These are phyloP conservation scores for Cryptosporidium meleagridis DNA, from an alignment of 169 alveolate species.

Conservation along the genomic window DNA sequence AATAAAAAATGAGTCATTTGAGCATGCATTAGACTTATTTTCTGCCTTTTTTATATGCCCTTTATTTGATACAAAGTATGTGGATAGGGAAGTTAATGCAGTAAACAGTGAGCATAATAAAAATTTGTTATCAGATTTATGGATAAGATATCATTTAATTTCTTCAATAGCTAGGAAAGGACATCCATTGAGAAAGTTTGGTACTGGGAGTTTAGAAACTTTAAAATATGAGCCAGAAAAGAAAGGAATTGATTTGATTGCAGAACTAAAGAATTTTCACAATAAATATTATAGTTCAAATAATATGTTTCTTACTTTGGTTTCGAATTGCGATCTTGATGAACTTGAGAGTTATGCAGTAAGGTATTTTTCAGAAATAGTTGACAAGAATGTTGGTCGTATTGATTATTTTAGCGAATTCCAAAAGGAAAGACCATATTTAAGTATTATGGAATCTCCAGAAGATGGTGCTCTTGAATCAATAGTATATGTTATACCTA, in stretches of 20 bases:
- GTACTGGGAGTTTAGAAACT: slow-evolving; percentile 78
- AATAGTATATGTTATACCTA: slow-evolving; percentile 30
- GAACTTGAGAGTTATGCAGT: slow-evolving; percentile 20
- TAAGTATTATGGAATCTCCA: slow-evolving; percentile 51
- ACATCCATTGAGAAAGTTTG: slow-evolving; percentile 72
- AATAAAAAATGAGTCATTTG: slow-evolving; percentile 78
- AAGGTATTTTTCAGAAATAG: slow-evolving; percentile 47
- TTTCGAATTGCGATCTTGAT: slow-evolving; percentile 37
- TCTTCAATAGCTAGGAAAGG: slow-evolving; percentile 49
- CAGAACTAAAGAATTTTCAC: slow-evolving; percentile 75
- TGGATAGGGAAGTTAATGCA: slow-evolving; percentile 85
- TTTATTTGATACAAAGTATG: slow-evolving; percentile 80
- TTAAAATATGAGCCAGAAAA: slow-evolving; percentile 73
- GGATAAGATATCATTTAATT: slow-evolving; percentile 46
- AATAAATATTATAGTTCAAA: slow-evolving; percentile 67
- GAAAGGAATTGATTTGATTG: slow-evolving; percentile 76
- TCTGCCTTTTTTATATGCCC: slow-evolving; percentile 84
- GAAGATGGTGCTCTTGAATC: slow-evolving; percentile 61
- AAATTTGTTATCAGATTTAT: slow-evolving; percentile 76
- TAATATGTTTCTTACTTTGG: slow-evolving; percentile 71
- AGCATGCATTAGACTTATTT: slow-evolving; percentile 81
- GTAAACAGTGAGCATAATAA: slow-evolving; percentile 86
- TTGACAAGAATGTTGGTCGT: neutral
- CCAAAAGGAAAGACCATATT: slow-evolving; percentile 49
- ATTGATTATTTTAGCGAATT: slow-evolving; percentile 18